Percentiles rank a stretch among this genome's conserved stretches.
Evolutionary conservation across 805 yeast genomes (phyloP).

Genomic region (Candida qinlingensis): DNA sequence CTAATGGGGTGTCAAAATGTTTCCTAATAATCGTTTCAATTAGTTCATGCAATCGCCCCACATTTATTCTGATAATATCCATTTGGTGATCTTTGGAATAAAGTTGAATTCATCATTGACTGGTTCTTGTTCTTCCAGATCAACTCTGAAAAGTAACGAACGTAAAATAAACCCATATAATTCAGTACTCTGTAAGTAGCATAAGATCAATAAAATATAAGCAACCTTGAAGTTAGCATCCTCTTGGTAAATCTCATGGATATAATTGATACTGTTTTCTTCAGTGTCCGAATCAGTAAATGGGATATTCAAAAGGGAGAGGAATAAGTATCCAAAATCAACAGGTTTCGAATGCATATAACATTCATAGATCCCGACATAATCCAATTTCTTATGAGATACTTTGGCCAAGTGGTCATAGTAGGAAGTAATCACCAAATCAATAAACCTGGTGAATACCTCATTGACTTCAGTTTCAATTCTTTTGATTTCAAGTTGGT

Average conservation of each 20-base stretch:
- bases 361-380: constrained; percentile 4
- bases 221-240: background rate
- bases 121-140: background rate
- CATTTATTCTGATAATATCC: background rate
- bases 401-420: background rate
- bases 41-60: too few relatives aligned
- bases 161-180: constrained; percentile 6
- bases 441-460: background rate
- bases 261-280: background rate
- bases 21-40: too few relatives aligned
- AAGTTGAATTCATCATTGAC: background rate
- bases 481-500: background rate
- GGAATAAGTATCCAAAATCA: constrained; percentile 9
- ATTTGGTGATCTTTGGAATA: background rate
- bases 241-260: background rate
- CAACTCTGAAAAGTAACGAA: constrained; percentile 7
- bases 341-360: constrained; percentile 1
- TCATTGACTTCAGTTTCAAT: background rate
- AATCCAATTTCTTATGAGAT: background rate
- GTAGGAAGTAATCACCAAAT: background rate
- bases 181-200: constrained; percentile 5
- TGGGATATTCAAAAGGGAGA: constrained; percentile 2
- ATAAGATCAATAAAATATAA: background rate
- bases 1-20: too few relatives aligned
- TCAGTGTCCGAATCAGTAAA: background rate